Evolutionary conservation across 495 filamentous ascomycete species (phyloP).

Genomic region (Daldinia childiae): DNA sequence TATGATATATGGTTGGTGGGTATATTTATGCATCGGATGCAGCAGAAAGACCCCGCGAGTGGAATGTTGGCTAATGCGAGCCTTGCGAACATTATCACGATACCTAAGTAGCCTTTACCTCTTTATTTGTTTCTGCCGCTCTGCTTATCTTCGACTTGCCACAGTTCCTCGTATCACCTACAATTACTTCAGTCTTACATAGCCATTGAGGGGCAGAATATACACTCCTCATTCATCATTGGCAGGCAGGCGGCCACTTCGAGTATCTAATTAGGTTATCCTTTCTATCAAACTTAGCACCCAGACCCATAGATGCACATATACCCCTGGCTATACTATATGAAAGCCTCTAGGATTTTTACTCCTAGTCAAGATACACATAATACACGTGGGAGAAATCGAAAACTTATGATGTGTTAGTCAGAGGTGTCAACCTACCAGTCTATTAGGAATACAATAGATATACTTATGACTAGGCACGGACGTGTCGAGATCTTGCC

Average conservation of each 20-base stretch:
- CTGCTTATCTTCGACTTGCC: constrained; percentile 15
- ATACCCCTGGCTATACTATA: neutral
- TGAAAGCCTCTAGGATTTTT: neutral
- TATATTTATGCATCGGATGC: constrained; percentile 28
- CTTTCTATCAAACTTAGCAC: neutral
- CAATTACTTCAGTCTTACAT: constrained; percentile 8
- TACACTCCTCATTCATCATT: constrained; percentile 5
- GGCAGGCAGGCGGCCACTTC: constrained; percentile 1
- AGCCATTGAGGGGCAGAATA: constrained; percentile 3
- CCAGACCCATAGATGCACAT: neutral
- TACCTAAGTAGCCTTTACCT: neutral
- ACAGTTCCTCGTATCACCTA: constrained; percentile 13
- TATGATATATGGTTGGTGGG: constrained; percentile 24
- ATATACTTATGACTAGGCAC: neutral
- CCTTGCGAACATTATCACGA: constrained; percentile 15
- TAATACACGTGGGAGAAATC: neutral
- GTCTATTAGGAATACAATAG: neutral
- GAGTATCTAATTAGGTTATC: neutral
- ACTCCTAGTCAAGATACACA: neutral
- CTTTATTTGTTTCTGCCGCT: constrained; percentile 12
- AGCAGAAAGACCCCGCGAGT: constrained; percentile 15
- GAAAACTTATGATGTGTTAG: neutral
- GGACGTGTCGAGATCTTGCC: neutral
- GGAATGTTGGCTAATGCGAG: constrained; percentile 16
- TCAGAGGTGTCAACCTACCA: neutral